Evolutionary conservation across 2,329 filamentous ascomycete genomes (phyloP).

Genomic region (Ceratocystis harringtonii): DNA sequence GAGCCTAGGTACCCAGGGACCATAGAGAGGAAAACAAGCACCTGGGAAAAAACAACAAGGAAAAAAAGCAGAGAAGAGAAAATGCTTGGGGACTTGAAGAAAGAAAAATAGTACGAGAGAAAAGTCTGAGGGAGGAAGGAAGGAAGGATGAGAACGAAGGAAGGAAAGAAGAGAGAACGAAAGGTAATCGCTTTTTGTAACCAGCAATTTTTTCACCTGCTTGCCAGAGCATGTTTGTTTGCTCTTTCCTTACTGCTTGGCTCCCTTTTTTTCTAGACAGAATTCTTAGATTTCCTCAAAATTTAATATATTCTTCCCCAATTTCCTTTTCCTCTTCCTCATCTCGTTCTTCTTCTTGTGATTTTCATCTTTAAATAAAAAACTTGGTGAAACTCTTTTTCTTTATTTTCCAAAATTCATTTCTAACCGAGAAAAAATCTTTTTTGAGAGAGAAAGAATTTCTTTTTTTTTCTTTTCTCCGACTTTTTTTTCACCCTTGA

Average conservation of each 20-base stretch:
- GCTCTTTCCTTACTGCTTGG: background rate
- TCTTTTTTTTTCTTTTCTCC: background rate
- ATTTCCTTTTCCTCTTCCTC: background rate
- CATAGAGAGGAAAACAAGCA: background rate
- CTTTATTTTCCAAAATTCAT: conserved; percentile 3
- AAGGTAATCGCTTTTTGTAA: background rate
- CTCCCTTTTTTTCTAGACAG: background rate
- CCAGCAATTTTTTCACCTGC: background rate
- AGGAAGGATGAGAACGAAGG: background rate
- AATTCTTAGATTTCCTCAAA: too few relatives aligned
- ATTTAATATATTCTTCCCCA: background rate
- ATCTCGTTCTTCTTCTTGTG: background rate
- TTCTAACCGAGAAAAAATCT: conserved; percentile 1
- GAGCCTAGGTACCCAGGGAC: background rate
- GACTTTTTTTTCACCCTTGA: conserved; percentile 7
- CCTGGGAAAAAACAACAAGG: too few relatives aligned
- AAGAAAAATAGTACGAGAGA: too few relatives aligned
- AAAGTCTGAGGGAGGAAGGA: background rate
- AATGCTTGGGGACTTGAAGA: too few relatives aligned
- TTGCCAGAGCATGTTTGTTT: background rate
- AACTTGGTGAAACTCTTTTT: conserved; percentile 4
- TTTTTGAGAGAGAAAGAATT: background rate
- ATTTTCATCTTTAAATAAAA: background rate
- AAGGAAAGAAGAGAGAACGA: background rate
- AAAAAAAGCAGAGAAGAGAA: too few relatives aligned